Percentiles rank a stretch among this genome's conserved stretches.
These are phyloP conservation scores for Bremia lactucae DNA, from an alignment of 352 stramenopile species.

Conservation along the genomic window DNA sequence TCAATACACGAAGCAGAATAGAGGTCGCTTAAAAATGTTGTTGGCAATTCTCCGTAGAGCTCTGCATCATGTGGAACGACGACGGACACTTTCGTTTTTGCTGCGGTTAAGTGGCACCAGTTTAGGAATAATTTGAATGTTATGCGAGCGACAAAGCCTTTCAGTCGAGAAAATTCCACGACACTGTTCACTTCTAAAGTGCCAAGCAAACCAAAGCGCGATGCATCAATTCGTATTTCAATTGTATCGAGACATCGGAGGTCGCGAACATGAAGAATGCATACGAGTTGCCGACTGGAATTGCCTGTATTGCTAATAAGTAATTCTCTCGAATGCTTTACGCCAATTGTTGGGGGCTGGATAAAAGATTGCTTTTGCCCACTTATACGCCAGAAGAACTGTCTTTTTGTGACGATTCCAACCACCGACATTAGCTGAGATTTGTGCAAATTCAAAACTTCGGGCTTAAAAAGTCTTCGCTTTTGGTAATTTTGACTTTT, in stretches of 20 bases:
- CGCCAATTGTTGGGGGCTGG: conserved; percentile 4
- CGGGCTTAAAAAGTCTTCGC: not conserved
- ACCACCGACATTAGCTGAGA: conserved; percentile 23
- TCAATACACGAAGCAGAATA: conserved; percentile 35
- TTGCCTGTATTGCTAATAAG: not conserved
- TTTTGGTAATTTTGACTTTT: conserved; percentile 1
- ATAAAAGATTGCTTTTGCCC: conserved; percentile 1
- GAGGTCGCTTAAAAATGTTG: conserved; percentile 30
- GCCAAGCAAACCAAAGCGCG: conserved; percentile 27
- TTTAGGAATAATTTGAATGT: conserved; percentile 57
- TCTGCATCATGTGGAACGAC: conserved; percentile 13
- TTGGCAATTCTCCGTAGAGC: conserved; percentile 31
- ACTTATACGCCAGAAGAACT: conserved; percentile 17
- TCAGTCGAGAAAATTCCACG: conserved; percentile 44
- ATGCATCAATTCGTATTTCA: conserved; percentile 34
- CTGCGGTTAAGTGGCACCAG: conserved; percentile 32
- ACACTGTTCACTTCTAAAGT: conserved; percentile 21
- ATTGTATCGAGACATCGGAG: conserved; percentile 31
- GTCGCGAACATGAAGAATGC: conserved; percentile 31
- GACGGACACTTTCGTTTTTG: conserved; percentile 1
- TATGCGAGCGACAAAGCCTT: conserved; percentile 42
- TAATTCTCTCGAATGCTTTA: conserved; percentile 3
- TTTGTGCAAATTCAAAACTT: conserved; percentile 24
- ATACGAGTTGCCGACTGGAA: conserved; percentile 15
- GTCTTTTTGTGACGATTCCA: conserved; percentile 25